Evolutionary conservation across 306 rosid genomes (phyloP), one percentile per base, ranked within the genome.

Genomic region (Betula pendula): DNA sequence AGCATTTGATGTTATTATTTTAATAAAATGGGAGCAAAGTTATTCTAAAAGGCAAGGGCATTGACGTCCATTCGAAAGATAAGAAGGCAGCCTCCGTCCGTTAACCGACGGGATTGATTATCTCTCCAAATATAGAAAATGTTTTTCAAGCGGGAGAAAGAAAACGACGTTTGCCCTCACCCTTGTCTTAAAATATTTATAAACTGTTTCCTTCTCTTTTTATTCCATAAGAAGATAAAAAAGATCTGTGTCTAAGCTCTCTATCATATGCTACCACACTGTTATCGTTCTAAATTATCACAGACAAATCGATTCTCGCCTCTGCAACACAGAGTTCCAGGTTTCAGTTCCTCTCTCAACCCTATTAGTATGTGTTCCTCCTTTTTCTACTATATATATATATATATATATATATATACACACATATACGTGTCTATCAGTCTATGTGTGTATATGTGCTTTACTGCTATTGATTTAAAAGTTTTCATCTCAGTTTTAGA

Each of bases 81-180:
- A n/a, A 56, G 15, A 56, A 56, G 63, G 27, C 59, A 8, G 12
- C 4, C 11, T 55, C 27, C 44, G 65, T n/a, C 49, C 52, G 73
- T 76, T 72, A 67, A 51, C 42, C 19, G 13, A 40, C n/a, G 40
- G 58, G 60, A 63, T 63, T 60, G 60, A 63, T 63, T 60, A 74
- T 59, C 47, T 8, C 29, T 56, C 33, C 65, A 35, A 27, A 48
- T 5, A 11, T 29, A 24, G 20, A 14, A 42, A 38, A 76, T 2
- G 51, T 6, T 15, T 9, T 29, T 3, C 6, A 75, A 47, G n/a
- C 44, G 43, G 50, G 22, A 38, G 13, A 52, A 66, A 47, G 69
- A 77, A 69, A 69, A 22, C 43, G 81, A 69, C 81, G 14, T 77
- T 12, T 49, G 40, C 69, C 69, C 24, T 66, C 14, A 25, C 27